Conservation (phyloP, 176 grass and related monocot species). For the Luzula sylvatica region DNA sequence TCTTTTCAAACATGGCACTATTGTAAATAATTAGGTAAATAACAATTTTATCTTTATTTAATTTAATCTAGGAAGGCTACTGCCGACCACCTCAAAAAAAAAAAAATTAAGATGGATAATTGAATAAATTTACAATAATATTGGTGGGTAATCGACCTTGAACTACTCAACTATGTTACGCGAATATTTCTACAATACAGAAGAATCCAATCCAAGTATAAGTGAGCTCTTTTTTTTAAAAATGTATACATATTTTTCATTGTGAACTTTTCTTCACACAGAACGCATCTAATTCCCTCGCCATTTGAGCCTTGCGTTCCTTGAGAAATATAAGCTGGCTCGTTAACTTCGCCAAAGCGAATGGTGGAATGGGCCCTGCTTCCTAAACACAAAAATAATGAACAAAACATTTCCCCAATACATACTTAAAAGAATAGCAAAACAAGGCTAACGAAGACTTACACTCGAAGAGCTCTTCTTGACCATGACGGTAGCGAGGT, state of each 20-base stretch:
- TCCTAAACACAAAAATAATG: slow-evolving; percentile 41
- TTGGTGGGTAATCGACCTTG: too few species aligned
- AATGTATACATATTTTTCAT: slow-evolving; percentile 4
- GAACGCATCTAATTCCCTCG: slow-evolving; percentile 29
- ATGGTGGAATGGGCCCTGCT: slow-evolving; percentile 30
- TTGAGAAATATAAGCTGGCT: slow-evolving; percentile 83
- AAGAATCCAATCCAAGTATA: slow-evolving; percentile 3
- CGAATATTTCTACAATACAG: slow-evolving; percentile 2
- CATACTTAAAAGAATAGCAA: slow-evolving; percentile 10
- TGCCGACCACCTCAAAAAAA: too few species aligned
- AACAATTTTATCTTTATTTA: slow-evolving; percentile 1
- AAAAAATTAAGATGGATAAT: too few species aligned
- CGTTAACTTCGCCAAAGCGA: slow-evolving; percentile 62
- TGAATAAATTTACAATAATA: too few species aligned
- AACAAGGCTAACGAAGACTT: not conserved
- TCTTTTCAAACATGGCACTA: not conserved
- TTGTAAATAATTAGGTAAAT: not conserved
- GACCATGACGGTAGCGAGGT: not conserved
- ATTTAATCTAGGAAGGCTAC: slow-evolving; percentile 7
- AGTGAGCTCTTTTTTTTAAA: not conserved
- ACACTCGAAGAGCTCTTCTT: slow-evolving; percentile 19
- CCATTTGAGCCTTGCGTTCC: slow-evolving; percentile 64
- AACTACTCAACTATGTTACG: not conserved
- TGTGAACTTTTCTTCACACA: too few species aligned
- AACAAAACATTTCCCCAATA: slow-evolving; percentile 4